Conservation (phyloP, 306 rosid species). For the Gleditsia sinensis region DNA sequence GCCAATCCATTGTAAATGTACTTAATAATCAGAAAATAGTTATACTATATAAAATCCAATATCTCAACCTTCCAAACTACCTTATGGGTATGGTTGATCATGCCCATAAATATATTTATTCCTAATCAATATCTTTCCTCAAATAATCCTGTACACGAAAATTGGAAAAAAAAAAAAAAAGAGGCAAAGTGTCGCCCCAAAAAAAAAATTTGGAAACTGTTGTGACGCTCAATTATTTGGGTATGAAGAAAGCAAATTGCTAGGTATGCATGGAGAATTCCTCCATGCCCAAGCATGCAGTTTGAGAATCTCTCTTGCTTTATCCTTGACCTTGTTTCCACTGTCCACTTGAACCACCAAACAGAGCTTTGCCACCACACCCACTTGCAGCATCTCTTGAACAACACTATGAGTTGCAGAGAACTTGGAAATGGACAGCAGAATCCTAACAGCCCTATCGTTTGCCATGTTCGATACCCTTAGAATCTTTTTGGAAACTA, state of each 20-base stretch:
- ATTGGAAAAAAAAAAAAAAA: neutral
- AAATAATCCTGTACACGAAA: slow-evolving; percentile 38
- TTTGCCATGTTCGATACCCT: slow-evolving; percentile 69
- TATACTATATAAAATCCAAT: neutral
- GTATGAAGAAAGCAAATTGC: slow-evolving; percentile 50
- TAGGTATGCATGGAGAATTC: slow-evolving; percentile 74
- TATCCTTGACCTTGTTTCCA: slow-evolving; percentile 76
- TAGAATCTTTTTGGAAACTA: slow-evolving; percentile 78
- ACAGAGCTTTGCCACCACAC: slow-evolving; percentile 83
- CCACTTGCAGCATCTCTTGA: slow-evolving; percentile 75
- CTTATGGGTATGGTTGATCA: slow-evolving; percentile 23
- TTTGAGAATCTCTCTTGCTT: slow-evolving; percentile 69
- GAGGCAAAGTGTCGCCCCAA: neutral
- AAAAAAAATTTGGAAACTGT: neutral
- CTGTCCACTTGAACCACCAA: slow-evolving; percentile 77
- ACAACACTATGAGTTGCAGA: slow-evolving; percentile 61
- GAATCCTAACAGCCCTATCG: slow-evolving; percentile 71
- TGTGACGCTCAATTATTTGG: slow-evolving; percentile 34
- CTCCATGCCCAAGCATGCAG: slow-evolving; percentile 75
- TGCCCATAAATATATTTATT: neutral
- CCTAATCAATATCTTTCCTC: slow-evolving; percentile 13
- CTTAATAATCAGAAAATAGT: neutral
- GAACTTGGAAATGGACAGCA: slow-evolving; percentile 52
- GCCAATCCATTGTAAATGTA: neutral
- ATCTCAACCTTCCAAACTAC: neutral